Evolutionary conservation across 2,329 filamentous ascomycete genomes (phyloP).

Genomic region (Coleophoma crateriformis): DNA sequence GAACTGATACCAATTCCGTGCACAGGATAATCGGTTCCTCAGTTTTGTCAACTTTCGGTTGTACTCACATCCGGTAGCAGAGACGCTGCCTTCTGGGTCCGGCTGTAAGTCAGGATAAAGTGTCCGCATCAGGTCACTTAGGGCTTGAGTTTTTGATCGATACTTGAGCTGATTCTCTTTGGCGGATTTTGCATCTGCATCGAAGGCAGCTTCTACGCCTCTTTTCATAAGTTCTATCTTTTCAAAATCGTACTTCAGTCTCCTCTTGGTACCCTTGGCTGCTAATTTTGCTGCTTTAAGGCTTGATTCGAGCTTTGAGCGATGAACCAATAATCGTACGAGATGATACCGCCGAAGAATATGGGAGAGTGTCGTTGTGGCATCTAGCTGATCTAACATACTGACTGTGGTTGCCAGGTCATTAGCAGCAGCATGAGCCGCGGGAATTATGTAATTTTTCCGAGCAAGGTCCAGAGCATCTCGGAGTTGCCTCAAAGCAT

Average conservation of each 20-base stretch:
- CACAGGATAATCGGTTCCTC: background rate
- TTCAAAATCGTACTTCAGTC: background rate
- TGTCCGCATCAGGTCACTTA: background rate
- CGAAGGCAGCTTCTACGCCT: background rate
- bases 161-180: slow-evolving; percentile 1
- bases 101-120: slow-evolving; percentile 1
- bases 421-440: background rate
- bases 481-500: background rate
- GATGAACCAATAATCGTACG: slow-evolving; percentile 1
- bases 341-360: slow-evolving; percentile 1
- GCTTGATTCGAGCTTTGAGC: slow-evolving; percentile 1
- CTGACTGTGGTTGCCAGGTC: slow-evolving; percentile 1
- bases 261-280: background rate
- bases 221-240: background rate
- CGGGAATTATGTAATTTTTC: background rate
- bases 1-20: slow-evolving; percentile 1
- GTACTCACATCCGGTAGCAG: background rate
- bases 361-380: slow-evolving; percentile 1
- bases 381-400: slow-evolving; percentile 1
- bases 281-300: background rate
- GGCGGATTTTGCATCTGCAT: background rate
- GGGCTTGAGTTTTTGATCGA: slow-evolving; percentile 1
- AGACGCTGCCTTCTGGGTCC: background rate
- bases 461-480: slow-evolving; percentile 1
- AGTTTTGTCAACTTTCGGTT: background rate